phyloP scores from a whole-genome alignment of 2,329 filamentous ascomycete species.

The Colletotrichum chlorophyti region DNA sequence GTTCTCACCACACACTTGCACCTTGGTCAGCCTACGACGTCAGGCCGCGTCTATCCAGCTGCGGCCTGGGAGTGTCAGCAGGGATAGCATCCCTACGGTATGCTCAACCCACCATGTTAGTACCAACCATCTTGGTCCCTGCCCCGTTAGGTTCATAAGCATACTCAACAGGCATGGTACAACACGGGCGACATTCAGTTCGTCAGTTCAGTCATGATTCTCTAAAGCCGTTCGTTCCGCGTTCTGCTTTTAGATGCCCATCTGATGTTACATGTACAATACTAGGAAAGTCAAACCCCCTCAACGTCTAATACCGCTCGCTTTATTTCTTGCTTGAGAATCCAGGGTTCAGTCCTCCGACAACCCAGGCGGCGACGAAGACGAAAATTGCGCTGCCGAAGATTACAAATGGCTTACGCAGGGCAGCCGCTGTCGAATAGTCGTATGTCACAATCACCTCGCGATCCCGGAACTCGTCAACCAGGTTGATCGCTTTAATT shows the following conservation, averaged over 20 bases:
- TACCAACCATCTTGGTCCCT: neutral
- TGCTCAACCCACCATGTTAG: neutral
- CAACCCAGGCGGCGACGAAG: conserved; percentile 75
- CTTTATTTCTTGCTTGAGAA: conserved; percentile 60
- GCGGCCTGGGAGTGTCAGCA: neutral
- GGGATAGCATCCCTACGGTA: conserved; percentile 4
- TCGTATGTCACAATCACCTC: conserved; percentile 89
- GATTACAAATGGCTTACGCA: conserved; percentile 87
- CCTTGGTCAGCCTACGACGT: conserved; percentile 25
- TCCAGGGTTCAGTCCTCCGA: conserved; percentile 82
- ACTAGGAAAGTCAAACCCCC: conserved; percentile 20
- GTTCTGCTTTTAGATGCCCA: conserved; percentile 25
- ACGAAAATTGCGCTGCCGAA: conserved; percentile 76
- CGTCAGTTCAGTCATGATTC: conserved; percentile 27
- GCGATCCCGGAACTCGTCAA: conserved; percentile 87
- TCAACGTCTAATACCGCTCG: conserved; percentile 7
- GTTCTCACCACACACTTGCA: conserved; percentile 7
- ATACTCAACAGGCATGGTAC: too few species aligned
- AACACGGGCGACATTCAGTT: too few species aligned
- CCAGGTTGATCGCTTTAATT: conserved; percentile 83
- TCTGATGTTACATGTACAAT: conserved; percentile 33
- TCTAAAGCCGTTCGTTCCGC: conserved; percentile 27
- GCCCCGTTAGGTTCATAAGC: neutral
- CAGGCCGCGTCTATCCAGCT: conserved; percentile 18
- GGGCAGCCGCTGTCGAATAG: conserved; percentile 73